Evolutionary conservation across 2,329 filamentous ascomycete genomes (phyloP), one percentile per base, ranked within the genome.

Genomic region (Hymenoscyphus fructigenus): DNA sequence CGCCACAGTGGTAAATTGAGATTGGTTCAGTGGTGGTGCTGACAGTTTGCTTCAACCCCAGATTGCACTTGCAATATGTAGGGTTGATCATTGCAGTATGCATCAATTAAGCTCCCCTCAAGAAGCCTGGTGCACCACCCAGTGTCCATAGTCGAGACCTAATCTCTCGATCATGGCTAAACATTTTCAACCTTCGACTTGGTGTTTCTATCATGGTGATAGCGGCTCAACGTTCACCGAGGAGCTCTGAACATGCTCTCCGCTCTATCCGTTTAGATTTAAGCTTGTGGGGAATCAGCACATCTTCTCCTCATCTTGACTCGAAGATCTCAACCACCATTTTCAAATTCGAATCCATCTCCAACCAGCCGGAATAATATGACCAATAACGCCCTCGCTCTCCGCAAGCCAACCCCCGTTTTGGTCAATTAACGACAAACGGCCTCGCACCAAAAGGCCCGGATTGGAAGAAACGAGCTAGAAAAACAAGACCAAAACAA

Each of bases 1-100:
- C 20, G 47, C 47, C 47, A 53, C 47, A 53, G 47, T 26, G 47
- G 47, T 53, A 15, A 26, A 26, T 23, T 53, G 47, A 26, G 14
- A 26, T 53, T 53, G 47, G 9, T 53, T 50, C n/a, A n/a, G 20
- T 47, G 20, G 44, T 47, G 44, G 44, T 47, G 44, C 23, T 23
- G 20, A 53, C 20, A 23, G 23, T 23, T 14, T 53, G 47, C 20
- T 14, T 53, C 20, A 26, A 53, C 47, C 47, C 44, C 47, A 53
- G 47, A 53, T 53, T 53, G 14, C 47, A 26, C 10, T 50, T 47
- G n/a, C n/a, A 10, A 23, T 23, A 47, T 7, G 41, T n/a, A 20
- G n/a, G 5, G 47, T 53, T 53, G 47, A 53, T 53, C 47, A 53
- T 53, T 53, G 47, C 47, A 53, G 47, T 50, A 26, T 53, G 47